Conservation (phyloP, 1,284 basidiomycete genomes). For the Mycosarcoma maydis region DNA sequence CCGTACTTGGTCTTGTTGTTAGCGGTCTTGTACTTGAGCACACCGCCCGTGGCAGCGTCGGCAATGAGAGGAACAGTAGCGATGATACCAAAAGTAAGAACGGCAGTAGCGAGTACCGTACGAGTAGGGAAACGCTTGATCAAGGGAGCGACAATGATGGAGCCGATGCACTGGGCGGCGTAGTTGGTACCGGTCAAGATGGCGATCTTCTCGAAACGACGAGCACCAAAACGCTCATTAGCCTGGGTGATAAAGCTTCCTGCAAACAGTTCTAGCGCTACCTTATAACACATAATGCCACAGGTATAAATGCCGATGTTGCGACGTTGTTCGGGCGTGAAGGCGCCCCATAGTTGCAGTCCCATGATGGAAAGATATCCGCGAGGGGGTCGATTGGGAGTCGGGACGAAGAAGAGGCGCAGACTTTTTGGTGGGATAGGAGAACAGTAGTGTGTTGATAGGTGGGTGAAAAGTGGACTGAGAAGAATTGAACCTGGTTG, state of each 20-base stretch:
- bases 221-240: constrained; percentile 57
- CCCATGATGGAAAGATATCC: constrained; percentile 16
- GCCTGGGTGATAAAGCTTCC: constrained; percentile 63
- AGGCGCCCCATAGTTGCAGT: constrained; percentile 28
- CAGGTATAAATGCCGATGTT: constrained; percentile 59
- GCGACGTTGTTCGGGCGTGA: constrained; percentile 51
- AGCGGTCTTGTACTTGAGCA: constrained; percentile 52
- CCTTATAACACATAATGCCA: constrained; percentile 63
- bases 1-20: constrained; percentile 65
- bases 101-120: constrained; percentile 64
- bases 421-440: neutral
- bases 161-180: constrained; percentile 63
- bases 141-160: constrained; percentile 64
- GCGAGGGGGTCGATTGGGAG: neutral
- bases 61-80: constrained; percentile 64
- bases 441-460: neutral
- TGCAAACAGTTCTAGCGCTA: constrained; percentile 49
- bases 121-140: constrained; percentile 67
- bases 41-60: constrained; percentile 66
- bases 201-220: constrained; percentile 60
- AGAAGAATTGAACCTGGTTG: neutral
- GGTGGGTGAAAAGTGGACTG: neutral
- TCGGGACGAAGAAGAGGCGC: neutral
- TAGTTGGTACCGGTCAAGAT: constrained; percentile 63
- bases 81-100: constrained; percentile 66